Evolutionary conservation across 352 stramenopile genomes (phyloP).

Genomic region (Blastocystis hominis): DNA sequence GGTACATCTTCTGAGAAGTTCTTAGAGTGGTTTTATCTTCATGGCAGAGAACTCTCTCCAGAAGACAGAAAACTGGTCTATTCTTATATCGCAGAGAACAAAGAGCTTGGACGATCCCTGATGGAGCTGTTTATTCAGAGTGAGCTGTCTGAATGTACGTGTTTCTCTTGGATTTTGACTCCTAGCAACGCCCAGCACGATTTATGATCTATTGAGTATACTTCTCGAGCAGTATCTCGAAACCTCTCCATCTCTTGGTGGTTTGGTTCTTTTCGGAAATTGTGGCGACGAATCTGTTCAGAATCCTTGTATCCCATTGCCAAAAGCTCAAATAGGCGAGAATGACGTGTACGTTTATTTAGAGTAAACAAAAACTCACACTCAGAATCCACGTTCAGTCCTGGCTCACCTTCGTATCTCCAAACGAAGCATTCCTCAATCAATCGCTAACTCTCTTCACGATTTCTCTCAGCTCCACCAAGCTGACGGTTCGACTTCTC

Average conservation of each 20-base stretch:
- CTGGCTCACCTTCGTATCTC: background rate
- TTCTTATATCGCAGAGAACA: background rate
- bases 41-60: background rate
- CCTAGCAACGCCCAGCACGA: background rate
- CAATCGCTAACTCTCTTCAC: background rate
- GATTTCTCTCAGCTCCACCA: background rate
- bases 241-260: background rate
- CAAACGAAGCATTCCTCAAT: background rate
- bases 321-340: background rate
- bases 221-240: background rate
- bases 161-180: background rate
- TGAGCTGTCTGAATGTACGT: background rate
- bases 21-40: background rate
- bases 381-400: background rate
- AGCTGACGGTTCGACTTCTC: background rate
- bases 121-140: background rate
- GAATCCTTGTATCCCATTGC: background rate
- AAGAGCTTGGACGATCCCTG: background rate
- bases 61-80: background rate
- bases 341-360: background rate
- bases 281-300: background rate
- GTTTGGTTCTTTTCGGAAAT: background rate
- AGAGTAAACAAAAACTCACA: background rate
- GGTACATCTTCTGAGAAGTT: background rate
- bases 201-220: background rate